Percentiles rank a stretch among this genome's conserved stretches.
Conservation (phyloP, 2,329 filamentous ascomycete species). For the Thielaviopsis punctulata region DNA sequence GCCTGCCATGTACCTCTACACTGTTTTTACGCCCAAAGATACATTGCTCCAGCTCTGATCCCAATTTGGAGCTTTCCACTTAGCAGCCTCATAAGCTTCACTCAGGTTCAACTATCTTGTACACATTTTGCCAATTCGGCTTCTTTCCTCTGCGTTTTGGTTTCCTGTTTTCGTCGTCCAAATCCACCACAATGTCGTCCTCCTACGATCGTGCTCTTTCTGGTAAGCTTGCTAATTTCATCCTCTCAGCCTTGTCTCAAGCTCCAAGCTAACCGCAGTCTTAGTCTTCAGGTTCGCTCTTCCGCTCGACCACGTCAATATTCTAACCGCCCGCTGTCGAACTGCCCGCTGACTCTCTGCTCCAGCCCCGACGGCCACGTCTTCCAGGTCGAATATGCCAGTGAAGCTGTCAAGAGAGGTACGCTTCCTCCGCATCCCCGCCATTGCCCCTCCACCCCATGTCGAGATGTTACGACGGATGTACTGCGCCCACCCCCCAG, state of each 20-base stretch:
- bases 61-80: background rate
- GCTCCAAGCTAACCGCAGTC: slow-evolving; percentile 25
- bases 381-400: slow-evolving; percentile 98
- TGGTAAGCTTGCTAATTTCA: slow-evolving; percentile 42
- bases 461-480: background rate
- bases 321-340: slow-evolving; percentile 37
- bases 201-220: slow-evolving; percentile 98
- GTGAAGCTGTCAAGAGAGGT: slow-evolving; percentile 98
- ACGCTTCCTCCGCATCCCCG: slow-evolving; percentile 15
- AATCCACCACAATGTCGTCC: slow-evolving; percentile 48
- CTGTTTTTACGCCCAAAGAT: background rate
- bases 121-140: background rate
- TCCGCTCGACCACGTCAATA: slow-evolving; percentile 12
- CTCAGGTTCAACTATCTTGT: too few species aligned
- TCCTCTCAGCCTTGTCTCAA: slow-evolving; percentile 17
- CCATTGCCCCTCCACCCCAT: background rate
- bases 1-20: background rate
- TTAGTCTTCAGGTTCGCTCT: slow-evolving; percentile 67
- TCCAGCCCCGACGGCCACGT: slow-evolving; percentile 93
- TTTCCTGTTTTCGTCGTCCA: background rate
- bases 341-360: slow-evolving; percentile 25
- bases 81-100: too few species aligned
- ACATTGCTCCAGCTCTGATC: background rate
- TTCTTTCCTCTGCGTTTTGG: background rate
- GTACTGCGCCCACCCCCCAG: background rate